Evolutionary conservation across 2,329 filamentous ascomycete species (phyloP), one percentile per base, ranked within the genome.

Genomic region (Aspergillus udagawae): DNA sequence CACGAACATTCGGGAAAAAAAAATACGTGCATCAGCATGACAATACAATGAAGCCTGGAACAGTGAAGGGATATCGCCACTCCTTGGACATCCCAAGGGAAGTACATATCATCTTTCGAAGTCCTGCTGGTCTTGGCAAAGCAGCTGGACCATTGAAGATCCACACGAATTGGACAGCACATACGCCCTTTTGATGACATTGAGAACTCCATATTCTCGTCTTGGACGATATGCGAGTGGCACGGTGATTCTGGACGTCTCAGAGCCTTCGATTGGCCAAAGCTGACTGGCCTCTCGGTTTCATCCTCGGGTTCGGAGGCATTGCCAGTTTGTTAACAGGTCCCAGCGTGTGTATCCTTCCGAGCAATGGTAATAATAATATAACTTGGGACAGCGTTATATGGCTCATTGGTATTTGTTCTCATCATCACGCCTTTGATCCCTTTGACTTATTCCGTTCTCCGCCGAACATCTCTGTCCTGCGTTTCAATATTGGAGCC

Each of bases 381-480:
- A 17, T 3, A 38, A 38, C 5, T 17, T 12, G 44, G 23, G 4
- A 23, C 14, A 47, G 44, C 25, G 21, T 14, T 12, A 47, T 27
- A 47, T 23, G 21, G n/a, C 50, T 14, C 32, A 6, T 38, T 32
- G 28, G 35, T 48, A 54, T 59, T 49, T 21, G 48, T 53, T 48
- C 48, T 55, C 52, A 56, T 44, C 20, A 49, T 27, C 9, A 35
- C 17, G 17, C 4, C 49, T 35, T 17, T 14, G 32, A 38, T 48
- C 23, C 38, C 32, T 44, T 29, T 21, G 3, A 27, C 21, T 80
- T 79, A 90, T 27, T 79, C 81, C 59, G 84, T 81, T 63, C 85
- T 84, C 58, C 82, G 74, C 61, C 87, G 84, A 48, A 89, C 84
- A 59, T 83, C 88, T 61, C 87, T 83, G 57, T 86, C 84, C 53